Base-by-base conservation (phyloP, 208 protist genomes). In the Sergeia podlipaevii region DNA sequence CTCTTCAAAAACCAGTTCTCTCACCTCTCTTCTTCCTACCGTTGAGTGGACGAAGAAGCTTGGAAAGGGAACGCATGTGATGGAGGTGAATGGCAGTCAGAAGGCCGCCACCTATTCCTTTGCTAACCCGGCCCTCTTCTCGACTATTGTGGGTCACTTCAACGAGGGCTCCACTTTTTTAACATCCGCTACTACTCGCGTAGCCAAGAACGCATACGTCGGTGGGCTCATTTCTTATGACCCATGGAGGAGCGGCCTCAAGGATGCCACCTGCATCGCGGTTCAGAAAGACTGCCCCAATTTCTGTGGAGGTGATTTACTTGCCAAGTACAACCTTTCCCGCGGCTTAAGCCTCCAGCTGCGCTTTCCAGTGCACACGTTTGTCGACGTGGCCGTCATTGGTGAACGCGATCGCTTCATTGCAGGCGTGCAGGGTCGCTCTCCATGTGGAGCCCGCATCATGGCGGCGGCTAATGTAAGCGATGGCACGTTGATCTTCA, bases 191-290 rank as follows among this genome's bases (percentile, higher is more conserved):
- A 74, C 80, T 1, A 85, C 80, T 24, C 60, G 65, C 7, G 26
- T 89, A 20, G 29, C 39, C 1, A 3, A 62, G 32, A 37, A 51
- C 8, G 46, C 70, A 28, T 76, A 69, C 29, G 55, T 72, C 1
- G 80, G 80, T 8, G 48, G 59, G 0, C 55, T 48, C 36, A 41
- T 65, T 13, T 15, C 46, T 18, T 93, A 93, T 53, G 80, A 89
- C 49, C 78, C 80, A 4, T 77, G 62, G 23, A 68, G 85, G 44
- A 88, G 76, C 38, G 85, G 85, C 13, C 24, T 93, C 23, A 61
- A 56, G 48, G 64, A 89, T 49, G 54, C 77, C 41, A 80, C 73
- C 2, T 26, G 79, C 4, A 37, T 69, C 4, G 20, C 71, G 17
- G 50, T 69, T 11, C 69, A 69, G 20, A 30, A 63, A 11, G 59